Evolutionary conservation across 1,284 basidiomycete genomes (phyloP).

Genomic region (Puccinia hordei): DNA sequence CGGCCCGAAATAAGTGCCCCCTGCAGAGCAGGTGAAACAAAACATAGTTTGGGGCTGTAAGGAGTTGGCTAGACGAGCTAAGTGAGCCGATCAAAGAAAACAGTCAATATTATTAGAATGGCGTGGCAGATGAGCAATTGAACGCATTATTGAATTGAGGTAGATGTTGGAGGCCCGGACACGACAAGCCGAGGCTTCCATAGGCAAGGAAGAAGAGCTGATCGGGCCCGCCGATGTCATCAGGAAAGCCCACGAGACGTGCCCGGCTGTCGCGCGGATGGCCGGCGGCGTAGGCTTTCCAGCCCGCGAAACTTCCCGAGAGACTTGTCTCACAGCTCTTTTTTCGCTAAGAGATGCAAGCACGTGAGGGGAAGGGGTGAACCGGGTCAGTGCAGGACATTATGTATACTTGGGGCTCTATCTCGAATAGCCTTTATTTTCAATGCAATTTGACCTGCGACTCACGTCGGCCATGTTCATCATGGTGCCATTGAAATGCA

Average conservation of each 20-base stretch:
- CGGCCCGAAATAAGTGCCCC: too few species aligned
- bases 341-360: not conserved
- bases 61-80: too few species aligned
- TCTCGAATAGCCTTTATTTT: too few species aligned
- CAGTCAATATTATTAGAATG: not conserved
- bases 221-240: not conserved
- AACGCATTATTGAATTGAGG: not conserved
- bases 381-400: not conserved
- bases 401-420: not conserved
- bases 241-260: not conserved
- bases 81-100: not conserved
- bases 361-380: not conserved
- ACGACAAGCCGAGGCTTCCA: not conserved
- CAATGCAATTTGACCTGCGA: too few species aligned
- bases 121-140: not conserved
- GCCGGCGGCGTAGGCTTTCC: not conserved
- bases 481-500: too few species aligned
- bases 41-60: not conserved
- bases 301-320: not conserved
- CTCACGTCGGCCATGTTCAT: too few species aligned
- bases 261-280: not conserved
- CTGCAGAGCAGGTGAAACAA: too few species aligned
- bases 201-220: slow-evolving; percentile 31
- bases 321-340: not conserved
- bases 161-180: not conserved